Evolutionary conservation across 1,284 basidiomycete species (phyloP).

Genomic region (Boletellus deceptivus): DNA sequence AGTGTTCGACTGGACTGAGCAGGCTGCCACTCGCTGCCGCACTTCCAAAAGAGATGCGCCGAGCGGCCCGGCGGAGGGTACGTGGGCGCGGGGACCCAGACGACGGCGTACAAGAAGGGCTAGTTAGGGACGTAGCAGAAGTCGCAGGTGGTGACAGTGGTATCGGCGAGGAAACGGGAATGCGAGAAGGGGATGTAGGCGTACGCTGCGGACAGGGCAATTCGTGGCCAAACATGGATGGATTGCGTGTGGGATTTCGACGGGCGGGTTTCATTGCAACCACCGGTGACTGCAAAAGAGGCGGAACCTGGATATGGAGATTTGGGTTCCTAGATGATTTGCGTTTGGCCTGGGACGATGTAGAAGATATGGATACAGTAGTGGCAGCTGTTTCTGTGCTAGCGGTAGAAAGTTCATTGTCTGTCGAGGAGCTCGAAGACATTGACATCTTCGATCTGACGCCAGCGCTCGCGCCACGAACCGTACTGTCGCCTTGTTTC

Average conservation of each 20-base stretch:
- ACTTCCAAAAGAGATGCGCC: conserved; percentile 34
- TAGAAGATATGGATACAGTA: conserved; percentile 26
- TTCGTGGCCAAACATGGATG: conserved; percentile 35
- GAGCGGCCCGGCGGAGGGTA: conserved; percentile 34
- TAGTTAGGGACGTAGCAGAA: neutral
- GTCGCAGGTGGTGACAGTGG: conserved; percentile 25
- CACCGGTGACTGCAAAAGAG: conserved; percentile 11
- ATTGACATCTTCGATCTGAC: conserved; percentile 23
- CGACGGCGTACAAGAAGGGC: neutral
- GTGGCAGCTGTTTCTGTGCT: conserved; percentile 35
- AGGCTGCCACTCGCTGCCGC: conserved; percentile 7
- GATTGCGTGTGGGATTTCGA: conserved; percentile 32
- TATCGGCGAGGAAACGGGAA: conserved; percentile 32
- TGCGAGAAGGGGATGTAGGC: conserved; percentile 32
- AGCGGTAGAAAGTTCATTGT: conserved; percentile 35
- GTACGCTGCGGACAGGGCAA: conserved; percentile 33
- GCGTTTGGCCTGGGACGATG: conserved; percentile 20
- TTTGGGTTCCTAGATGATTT: conserved; percentile 15
- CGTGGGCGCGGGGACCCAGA: conserved; percentile 24
- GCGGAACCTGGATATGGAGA: conserved; percentile 17
- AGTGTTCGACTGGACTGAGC: conserved; percentile 7
- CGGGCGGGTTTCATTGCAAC: conserved; percentile 29
- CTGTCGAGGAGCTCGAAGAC: conserved; percentile 34
- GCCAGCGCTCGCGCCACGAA: conserved; percentile 16
- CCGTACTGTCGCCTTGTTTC: conserved; percentile 16